These are phyloP conservation scores for Aureobasidium sp. DNA, from an alignment of 2,329 filamentous ascomycete genomes.

Conservation along the genomic window DNA sequence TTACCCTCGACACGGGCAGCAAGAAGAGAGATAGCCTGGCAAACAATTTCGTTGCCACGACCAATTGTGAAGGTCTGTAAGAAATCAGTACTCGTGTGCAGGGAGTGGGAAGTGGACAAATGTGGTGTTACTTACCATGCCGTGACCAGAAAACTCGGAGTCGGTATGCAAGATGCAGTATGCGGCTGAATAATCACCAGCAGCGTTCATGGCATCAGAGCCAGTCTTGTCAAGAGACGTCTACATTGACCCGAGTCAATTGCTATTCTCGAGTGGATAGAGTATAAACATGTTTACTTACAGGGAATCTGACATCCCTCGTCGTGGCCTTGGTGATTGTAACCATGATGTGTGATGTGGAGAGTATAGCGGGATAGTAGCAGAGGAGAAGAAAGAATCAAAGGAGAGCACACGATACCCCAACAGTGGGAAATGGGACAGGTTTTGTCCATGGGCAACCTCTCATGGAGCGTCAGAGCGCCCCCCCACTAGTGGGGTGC, in stretches of 20 bases:
- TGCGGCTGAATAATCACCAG: constrained; percentile 87
- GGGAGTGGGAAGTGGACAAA: neutral
- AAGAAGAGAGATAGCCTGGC: constrained; percentile 71
- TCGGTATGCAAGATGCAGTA: constrained; percentile 88
- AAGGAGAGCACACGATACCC: neutral
- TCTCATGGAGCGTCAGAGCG: constrained; percentile 4
- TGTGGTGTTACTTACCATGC: constrained; percentile 53
- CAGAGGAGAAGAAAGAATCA: neutral
- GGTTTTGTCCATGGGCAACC: constrained; percentile 1
- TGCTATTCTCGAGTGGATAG: neutral
- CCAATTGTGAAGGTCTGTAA: constrained; percentile 68
- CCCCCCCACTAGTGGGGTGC: constrained; percentile 11
- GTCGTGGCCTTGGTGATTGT: constrained; percentile 41
- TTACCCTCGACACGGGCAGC: constrained; percentile 68
- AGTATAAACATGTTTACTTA: constrained; percentile 23
- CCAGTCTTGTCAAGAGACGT: constrained; percentile 97
- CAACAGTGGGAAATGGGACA: constrained; percentile 9
- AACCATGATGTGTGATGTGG: constrained; percentile 32
- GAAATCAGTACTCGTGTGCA: neutral
- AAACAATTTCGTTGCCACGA: constrained; percentile 88
- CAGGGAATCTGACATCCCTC: constrained; percentile 44
- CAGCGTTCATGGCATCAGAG: constrained; percentile 93
- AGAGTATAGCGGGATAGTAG: neutral
- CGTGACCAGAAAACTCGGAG: constrained; percentile 62
- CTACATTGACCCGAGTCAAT: constrained; percentile 25